Percentiles rank a stretch among this genome's conserved stretches.
phyloP scores from a whole-genome alignment of 192 early-diverging fungal species.

The Oehlia diaphana region DNA sequence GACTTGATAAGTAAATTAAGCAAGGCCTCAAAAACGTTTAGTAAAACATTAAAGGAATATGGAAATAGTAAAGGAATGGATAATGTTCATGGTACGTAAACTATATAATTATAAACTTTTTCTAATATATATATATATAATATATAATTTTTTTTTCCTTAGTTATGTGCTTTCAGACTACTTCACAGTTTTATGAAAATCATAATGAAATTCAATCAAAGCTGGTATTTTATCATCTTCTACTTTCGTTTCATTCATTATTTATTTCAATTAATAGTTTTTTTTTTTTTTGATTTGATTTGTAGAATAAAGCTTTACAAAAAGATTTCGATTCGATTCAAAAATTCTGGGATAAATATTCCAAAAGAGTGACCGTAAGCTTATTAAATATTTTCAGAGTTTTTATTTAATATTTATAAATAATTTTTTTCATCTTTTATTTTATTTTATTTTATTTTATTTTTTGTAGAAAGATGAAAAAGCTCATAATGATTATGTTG shows the following conservation, averaged over 20 bases:
- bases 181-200: conserved; percentile 48
- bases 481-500: conserved; percentile 38
- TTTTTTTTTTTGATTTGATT: background rate
- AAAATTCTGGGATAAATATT: conserved; percentile 43
- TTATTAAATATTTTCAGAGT: too few species aligned
- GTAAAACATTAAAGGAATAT: conserved; percentile 43
- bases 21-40: conserved; percentile 41
- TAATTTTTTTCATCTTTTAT: background rate
- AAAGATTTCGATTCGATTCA: conserved; percentile 45
- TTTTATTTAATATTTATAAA: background rate
- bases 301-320: conserved; percentile 40
- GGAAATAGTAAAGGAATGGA: conserved; percentile 46
- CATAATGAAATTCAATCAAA: conserved; percentile 41
- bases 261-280: background rate
- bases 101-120: too few species aligned
- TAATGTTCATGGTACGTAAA: conserved; percentile 37
- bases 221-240: conserved; percentile 32
- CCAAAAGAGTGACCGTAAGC: conserved; percentile 38
- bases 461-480: conserved; percentile 44
- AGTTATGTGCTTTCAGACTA: conserved; percentile 49
- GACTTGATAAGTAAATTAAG: conserved; percentile 38
- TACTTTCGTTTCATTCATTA: background rate
- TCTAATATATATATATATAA: too few species aligned
- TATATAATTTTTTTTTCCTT: background rate
- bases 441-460: background rate